Conservation (phyloP, 257 asterid genomes). For the Hygrophila difformis region DNA sequence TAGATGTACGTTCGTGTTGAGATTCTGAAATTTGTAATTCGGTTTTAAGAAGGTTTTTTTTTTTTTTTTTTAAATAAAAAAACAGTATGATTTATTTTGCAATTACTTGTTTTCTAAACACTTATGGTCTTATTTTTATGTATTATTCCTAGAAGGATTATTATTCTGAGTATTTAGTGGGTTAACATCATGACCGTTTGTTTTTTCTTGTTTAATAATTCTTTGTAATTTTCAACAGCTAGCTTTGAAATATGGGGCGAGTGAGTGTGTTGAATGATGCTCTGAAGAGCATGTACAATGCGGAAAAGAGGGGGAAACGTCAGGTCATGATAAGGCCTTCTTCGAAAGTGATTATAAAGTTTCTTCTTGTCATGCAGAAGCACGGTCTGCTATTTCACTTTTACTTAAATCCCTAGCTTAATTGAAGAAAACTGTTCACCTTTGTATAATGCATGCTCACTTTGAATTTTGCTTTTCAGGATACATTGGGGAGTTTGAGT, state of each 20-base stretch:
- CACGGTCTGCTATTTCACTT: conserved; percentile 20
- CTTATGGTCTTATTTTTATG: too few species aligned
- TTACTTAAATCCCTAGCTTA: not conserved
- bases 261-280: conserved; percentile 33
- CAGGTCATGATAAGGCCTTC: conserved; percentile 38
- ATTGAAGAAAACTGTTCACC: not conserved
- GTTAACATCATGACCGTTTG: too few species aligned
- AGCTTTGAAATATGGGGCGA: conserved; percentile 26
- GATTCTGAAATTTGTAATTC: too few species aligned
- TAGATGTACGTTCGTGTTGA: too few species aligned
- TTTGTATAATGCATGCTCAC: not conserved
- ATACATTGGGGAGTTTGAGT: conserved; percentile 26
- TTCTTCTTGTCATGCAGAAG: conserved; percentile 38
- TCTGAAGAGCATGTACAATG: conserved; percentile 34
- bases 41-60: too few species aligned
- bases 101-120: too few species aligned
- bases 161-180: too few species aligned
- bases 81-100: too few species aligned
- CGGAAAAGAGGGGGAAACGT: conserved; percentile 29
- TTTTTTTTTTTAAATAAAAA: too few species aligned
- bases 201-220: too few species aligned
- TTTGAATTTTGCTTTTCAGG: conserved; percentile 10
- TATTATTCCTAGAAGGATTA: too few species aligned
- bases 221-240: too few species aligned
- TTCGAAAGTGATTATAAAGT: conserved; percentile 34